phyloP scores from a whole-genome alignment of 176 grass and related monocot genomes.

The Avena atlantica region DNA sequence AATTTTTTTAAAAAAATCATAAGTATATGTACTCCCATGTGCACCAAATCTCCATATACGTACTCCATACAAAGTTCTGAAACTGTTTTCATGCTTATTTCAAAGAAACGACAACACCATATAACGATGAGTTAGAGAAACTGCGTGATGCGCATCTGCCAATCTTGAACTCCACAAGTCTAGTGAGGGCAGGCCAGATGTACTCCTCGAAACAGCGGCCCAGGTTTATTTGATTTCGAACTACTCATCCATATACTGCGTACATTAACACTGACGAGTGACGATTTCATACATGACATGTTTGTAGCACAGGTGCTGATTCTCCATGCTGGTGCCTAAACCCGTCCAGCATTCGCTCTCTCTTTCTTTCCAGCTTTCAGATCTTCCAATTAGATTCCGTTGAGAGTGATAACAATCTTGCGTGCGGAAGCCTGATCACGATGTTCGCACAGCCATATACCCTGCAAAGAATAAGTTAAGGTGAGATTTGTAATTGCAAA shows the following conservation, averaged over 20 bases:
- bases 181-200: not conserved
- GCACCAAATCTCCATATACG: too few relatives aligned
- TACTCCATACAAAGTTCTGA: too few relatives aligned
- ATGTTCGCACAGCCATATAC: slow-evolving; percentile 93
- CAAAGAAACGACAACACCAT: too few relatives aligned
- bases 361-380: slow-evolving; percentile 7
- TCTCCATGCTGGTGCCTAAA: slow-evolving; percentile 8
- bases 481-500: slow-evolving; percentile 3
- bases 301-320: slow-evolving; percentile 12
- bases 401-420: slow-evolving; percentile 88
- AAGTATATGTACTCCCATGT: too few relatives aligned
- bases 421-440: slow-evolving; percentile 79
- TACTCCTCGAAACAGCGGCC: not conserved
- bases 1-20: too few relatives aligned
- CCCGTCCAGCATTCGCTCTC: not conserved
- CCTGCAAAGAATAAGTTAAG: slow-evolving; percentile 46
- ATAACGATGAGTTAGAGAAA: not conserved
- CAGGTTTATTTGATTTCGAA: slow-evolving; percentile 18
- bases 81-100: too few relatives aligned
- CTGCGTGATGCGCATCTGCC: not conserved
- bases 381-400: slow-evolving; percentile 56
- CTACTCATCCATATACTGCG: not conserved
- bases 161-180: not conserved
- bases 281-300: slow-evolving; percentile 6
- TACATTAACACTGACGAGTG: slow-evolving; percentile 19